Conservation (phyloP, 441 rosid species). For the Adansonia gregorii region DNA sequence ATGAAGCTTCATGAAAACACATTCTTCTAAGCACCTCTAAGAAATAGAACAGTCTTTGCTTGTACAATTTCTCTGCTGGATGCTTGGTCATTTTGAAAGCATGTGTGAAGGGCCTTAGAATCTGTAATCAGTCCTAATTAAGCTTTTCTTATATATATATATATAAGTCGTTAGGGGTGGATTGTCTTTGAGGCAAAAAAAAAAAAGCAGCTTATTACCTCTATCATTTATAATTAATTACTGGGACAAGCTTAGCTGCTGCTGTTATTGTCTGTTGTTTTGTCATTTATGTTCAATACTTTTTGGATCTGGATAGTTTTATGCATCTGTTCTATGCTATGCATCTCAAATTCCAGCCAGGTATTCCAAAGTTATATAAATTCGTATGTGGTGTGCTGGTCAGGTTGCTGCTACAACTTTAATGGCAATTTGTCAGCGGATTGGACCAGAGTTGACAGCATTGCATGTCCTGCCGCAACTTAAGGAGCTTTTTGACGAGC, state of each 20-base stretch:
- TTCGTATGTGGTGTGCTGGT: slow-evolving; percentile 28
- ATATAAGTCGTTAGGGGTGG: too few species aligned
- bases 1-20: slow-evolving; percentile 17
- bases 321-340: slow-evolving; percentile 8
- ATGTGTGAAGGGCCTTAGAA: background rate
- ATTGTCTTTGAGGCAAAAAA: background rate
- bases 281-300: slow-evolving; percentile 4
- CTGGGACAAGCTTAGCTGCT: background rate
- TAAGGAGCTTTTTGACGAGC: slow-evolving; percentile 87
- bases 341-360: slow-evolving; percentile 12
- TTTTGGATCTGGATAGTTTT: slow-evolving; percentile 1
- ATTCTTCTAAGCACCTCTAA: background rate
- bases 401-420: slow-evolving; percentile 86
- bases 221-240: slow-evolving; percentile 18
- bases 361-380: slow-evolving; percentile 20
- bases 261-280: background rate
- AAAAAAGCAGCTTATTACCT: background rate
- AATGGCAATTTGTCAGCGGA: slow-evolving; percentile 77
- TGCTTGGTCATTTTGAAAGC: background rate
- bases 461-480: slow-evolving; percentile 89
- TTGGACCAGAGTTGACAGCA: slow-evolving; percentile 90
- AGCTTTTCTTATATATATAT: background rate
- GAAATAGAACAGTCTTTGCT: background rate
- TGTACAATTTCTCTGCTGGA: background rate
- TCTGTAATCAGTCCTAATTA: background rate